Conservation (phyloP, 2,329 filamentous ascomycete genomes). For the Rhynchosporium agropyri region DNA sequence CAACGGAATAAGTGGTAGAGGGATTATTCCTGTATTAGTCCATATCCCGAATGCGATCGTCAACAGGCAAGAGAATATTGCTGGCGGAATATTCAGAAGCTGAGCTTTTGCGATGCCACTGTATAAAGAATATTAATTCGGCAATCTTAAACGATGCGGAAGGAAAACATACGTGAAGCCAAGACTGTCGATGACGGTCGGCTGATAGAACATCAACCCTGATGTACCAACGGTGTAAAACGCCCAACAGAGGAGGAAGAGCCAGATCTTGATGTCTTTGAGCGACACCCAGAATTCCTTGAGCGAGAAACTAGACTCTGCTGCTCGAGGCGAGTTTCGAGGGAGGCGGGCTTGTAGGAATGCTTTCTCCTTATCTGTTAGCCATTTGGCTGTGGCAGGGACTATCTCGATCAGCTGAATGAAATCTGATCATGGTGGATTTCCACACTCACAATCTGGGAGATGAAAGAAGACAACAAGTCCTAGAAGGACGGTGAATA, state of each 20-base stretch:
- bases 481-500: constrained; percentile 51
- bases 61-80: constrained; percentile 47
- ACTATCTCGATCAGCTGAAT: constrained; percentile 38
- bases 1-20: constrained; percentile 49
- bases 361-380: constrained; percentile 50
- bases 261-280: constrained; percentile 49
- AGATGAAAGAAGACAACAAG: constrained; percentile 54
- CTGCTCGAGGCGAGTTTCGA: constrained; percentile 47
- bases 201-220: constrained; percentile 48
- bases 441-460: constrained; percentile 50
- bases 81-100: constrained; percentile 53
- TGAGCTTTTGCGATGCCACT: constrained; percentile 49
- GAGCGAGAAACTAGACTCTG: constrained; percentile 47
- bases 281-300: constrained; percentile 46
- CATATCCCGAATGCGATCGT: constrained; percentile 48
- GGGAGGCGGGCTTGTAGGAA: constrained; percentile 53
- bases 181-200: constrained; percentile 48
- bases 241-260: constrained; percentile 50
- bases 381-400: constrained; percentile 49
- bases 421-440: background rate
- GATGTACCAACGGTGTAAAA: constrained; percentile 49
- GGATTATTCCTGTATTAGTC: constrained; percentile 48
- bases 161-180: constrained; percentile 44
- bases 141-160: background rate
- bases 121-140: background rate